phyloP scores from a whole-genome alignment of 352 stramenopile genomes.

The Globisporangium lucens region DNA sequence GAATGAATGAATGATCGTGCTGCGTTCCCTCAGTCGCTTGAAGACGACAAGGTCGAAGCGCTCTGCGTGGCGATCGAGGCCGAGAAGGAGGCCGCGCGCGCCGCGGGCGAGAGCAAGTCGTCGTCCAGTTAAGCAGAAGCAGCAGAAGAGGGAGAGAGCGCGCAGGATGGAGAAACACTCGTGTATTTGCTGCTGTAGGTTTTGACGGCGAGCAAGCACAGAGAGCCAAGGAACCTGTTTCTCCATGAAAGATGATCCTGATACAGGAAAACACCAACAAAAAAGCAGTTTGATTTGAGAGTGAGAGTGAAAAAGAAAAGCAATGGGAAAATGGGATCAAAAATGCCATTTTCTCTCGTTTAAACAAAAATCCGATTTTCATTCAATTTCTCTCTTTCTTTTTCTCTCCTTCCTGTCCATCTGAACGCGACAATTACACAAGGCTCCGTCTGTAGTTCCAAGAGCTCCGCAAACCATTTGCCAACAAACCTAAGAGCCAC shows the following conservation, averaged over 20 bases:
- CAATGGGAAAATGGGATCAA: background rate
- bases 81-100: conserved; percentile 79
- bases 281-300: background rate
- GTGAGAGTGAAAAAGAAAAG: background rate
- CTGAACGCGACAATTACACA: background rate
- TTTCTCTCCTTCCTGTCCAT: background rate
- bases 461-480: background rate
- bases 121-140: conserved; percentile 27
- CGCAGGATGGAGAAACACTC: too few species aligned
- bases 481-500: too few species aligned
- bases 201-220: background rate
- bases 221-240: background rate
- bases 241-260: background rate
- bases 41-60: conserved; percentile 76
- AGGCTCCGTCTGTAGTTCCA: background rate
- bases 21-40: conserved; percentile 42
- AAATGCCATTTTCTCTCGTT: background rate
- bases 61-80: conserved; percentile 80
- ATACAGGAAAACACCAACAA: background rate
- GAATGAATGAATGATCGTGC: background rate
- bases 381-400: background rate
- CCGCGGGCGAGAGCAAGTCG: conserved; percentile 75
- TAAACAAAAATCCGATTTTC: background rate
- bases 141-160: background rate
- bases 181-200: background rate